Conservation (phyloP, 2,329 filamentous ascomycete genomes). For the Fusarium longipes region DNA sequence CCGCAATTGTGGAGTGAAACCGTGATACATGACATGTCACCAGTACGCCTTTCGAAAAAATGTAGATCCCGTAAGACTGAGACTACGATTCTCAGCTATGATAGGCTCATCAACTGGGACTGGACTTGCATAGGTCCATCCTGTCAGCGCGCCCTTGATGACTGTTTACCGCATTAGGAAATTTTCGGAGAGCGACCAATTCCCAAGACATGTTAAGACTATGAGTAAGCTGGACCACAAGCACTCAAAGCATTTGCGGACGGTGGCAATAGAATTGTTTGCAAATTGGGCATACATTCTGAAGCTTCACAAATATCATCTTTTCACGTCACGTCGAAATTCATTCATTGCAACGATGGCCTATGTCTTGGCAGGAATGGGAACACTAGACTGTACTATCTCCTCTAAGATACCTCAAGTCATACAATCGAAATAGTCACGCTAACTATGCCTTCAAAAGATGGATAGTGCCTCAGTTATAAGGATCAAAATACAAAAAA, state of each 20-base stretch:
- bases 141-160: neutral
- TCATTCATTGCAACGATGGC: too few species aligned
- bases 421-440: too few species aligned
- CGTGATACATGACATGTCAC: conserved; percentile 7
- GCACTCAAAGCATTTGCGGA: neutral
- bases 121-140: neutral
- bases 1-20: neutral
- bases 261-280: neutral
- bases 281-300: neutral
- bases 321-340: neutral
- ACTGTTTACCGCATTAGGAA: neutral
- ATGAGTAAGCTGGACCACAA: neutral
- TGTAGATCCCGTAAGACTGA: conserved; percentile 10
- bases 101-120: conserved; percentile 11
- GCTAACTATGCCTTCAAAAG: too few species aligned
- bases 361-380: neutral
- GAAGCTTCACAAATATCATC: too few species aligned
- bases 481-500: too few species aligned
- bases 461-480: too few species aligned
- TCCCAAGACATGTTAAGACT: neutral
- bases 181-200: neutral
- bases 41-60: conserved; percentile 10
- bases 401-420: too few species aligned
- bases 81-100: neutral
- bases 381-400: too few species aligned